These are phyloP conservation scores for Aspergillus intermedius DNA, from an alignment of 2,329 filamentous ascomycete genomes.

Conservation along the genomic window DNA sequence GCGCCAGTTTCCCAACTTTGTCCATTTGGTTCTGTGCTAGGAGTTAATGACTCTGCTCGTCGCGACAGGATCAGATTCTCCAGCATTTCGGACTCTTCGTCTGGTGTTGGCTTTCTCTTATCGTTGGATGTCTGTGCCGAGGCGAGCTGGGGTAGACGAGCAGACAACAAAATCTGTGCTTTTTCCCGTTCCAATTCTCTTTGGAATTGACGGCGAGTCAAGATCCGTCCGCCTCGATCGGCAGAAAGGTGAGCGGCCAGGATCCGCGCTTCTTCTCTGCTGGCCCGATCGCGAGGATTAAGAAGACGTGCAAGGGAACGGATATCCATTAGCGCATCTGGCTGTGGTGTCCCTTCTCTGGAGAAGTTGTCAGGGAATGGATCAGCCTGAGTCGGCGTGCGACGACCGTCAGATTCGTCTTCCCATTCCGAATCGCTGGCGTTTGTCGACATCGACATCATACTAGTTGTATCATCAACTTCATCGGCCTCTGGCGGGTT, in stretches of 20 bases:
- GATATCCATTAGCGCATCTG: constrained; percentile 59
- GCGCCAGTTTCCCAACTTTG: constrained; percentile 63
- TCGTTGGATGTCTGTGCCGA: constrained; percentile 9
- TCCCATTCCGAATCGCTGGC: constrained; percentile 47
- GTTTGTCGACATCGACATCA: constrained; percentile 58
- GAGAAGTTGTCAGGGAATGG: constrained; percentile 47
- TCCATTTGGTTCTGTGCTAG: constrained; percentile 9
- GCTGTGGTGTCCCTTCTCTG: constrained; percentile 46
- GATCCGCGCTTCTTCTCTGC: constrained; percentile 72
- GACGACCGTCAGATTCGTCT: constrained; percentile 44
- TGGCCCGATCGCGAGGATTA: constrained; percentile 69
- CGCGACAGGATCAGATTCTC: constrained; percentile 55
- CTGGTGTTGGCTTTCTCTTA: constrained; percentile 31
- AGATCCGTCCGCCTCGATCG: constrained; percentile 49
- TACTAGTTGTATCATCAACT: constrained; percentile 70
- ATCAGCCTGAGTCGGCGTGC: constrained; percentile 67
- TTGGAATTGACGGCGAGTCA: constrained; percentile 76
- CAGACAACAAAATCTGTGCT: constrained; percentile 58
- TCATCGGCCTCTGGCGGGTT: constrained; percentile 45
- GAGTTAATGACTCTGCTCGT: constrained; percentile 30
- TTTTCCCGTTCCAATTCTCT: constrained; percentile 63
- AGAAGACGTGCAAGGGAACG: constrained; percentile 71
- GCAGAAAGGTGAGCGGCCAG: constrained; percentile 73
- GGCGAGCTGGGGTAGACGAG: constrained; percentile 27
- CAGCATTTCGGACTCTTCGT: constrained; percentile 54